Base-by-base conservation (phyloP, 805 yeast genomes). In the Candida xiaguanensis region DNA sequence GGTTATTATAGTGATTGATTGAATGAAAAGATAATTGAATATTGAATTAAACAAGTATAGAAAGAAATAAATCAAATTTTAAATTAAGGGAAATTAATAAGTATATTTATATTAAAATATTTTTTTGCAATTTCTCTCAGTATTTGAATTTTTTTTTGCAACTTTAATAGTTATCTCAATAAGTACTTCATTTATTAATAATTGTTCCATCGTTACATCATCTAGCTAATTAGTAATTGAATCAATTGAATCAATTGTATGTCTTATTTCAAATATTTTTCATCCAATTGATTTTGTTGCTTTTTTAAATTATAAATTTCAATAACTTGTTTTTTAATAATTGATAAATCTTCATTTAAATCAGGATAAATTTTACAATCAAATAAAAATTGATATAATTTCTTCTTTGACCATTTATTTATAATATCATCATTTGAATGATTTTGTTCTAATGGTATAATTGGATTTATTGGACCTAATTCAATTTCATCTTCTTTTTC, bases 371-470 rank as follows among this genome's bases (percentile, higher is more conserved):
- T 42, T 18, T 44, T 40, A 11, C 41, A 24, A 19, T 44, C 40
- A 24, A 42, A 31, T 28, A 55, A 41, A 38, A 43, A 51, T 20
- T 33, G 43, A 35, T 36, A 53, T 24, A 55, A 38, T 32, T 53
- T 44, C 17, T 46, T 42, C 31, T 46, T 50, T 8, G 43, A 33
- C 58, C 58, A 53, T 3, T 41, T 17, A 28, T 49, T 32, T 3
- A 43, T 42, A 1, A 36, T 26, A 38, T 47, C 49, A 23, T 26
- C 31, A 17, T 38, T 26, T 19, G 17, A n/a, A 26, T 37, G 31
- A 17, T 30, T 24, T 27, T 24, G 36, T 12, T 32, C 43, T 15
- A 31, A 3, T 18, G 36, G 31, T 8, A 24, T 5, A 20, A 16
- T 22, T 4, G 31, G 22, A 18, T 36, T 17, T n/a, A 27, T 6